Evolutionary conservation across 768 basidiomycete genomes (phyloP).

Genomic region (Xerocomus brunneocitrinus): DNA sequence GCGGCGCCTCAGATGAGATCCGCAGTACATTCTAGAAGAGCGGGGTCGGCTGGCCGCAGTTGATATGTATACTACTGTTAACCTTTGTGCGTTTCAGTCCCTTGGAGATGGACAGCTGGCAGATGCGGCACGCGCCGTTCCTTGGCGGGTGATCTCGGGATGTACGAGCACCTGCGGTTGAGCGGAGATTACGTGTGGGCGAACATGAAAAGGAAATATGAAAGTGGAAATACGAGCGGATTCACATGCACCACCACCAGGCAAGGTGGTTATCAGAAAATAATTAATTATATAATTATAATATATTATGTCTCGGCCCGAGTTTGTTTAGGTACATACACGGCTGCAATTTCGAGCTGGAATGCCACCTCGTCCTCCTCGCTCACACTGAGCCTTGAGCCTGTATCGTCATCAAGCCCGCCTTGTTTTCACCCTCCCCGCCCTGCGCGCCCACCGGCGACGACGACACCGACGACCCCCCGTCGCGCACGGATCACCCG

Average conservation of each 20-base stretch:
- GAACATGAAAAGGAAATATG: background rate
- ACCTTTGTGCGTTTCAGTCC: background rate
- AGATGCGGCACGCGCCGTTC: background rate
- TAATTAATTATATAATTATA: background rate
- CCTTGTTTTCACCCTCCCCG: background rate
- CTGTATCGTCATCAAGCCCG: background rate
- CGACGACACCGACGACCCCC: background rate
- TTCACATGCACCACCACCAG: background rate
- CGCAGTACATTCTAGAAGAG: background rate
- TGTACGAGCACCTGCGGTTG: background rate
- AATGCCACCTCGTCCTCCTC: slow-evolving; percentile 14
- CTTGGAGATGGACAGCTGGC: background rate
- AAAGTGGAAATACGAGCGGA: background rate
- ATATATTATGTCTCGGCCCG: slow-evolving; percentile 19
- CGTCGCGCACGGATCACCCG: slow-evolving; percentile 21
- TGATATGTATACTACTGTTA: too few relatives aligned
- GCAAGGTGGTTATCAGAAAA: background rate
- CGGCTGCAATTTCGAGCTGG: slow-evolving; percentile 18
- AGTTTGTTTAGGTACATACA: slow-evolving; percentile 3
- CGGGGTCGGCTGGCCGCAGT: too few relatives aligned
- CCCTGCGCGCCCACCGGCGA: background rate
- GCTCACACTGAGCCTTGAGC: slow-evolving; percentile 7
- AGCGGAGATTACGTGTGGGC: background rate
- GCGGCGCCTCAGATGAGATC: slow-evolving; percentile 19
- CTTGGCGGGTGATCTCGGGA: background rate